Evolutionary conservation across 768 basidiomycete species (phyloP), one percentile per base, ranked within the genome.

Genomic region (Hypholoma sublateritium): DNA sequence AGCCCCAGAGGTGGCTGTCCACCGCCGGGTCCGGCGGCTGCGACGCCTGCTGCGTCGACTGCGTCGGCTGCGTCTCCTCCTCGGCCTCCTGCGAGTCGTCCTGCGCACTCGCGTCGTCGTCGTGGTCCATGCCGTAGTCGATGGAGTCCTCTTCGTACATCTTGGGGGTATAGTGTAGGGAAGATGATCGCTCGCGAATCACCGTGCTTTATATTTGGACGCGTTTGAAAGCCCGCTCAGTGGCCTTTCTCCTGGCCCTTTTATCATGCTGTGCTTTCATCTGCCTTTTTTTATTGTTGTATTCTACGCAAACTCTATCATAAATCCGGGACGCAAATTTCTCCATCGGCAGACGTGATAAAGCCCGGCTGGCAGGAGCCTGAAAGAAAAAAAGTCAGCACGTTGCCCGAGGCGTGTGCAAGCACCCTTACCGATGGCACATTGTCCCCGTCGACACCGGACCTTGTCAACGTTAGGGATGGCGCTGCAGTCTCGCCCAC

Each of bases 1-100:
- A 87, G 12, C 88, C 89, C 87, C 87, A 91, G 55, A 90, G 81
- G 65, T 79, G 78, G 4, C 62, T 55, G 59, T 79, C 77, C 47
- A 70, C 47, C 37, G 59, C 32, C 2, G 53, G 57, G 37, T 62
- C 56, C 25, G 64, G 59, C 17, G 46, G 46, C 51, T 80, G 78
- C 19, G 77, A 77, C 1, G 72, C 71, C 59, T 73, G 72, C 58
- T 80, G 79, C 5, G 78, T 77, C 6, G 75, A 76, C 61, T 80
- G 79, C 0, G 78, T 79, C 62, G 75, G 75, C 50, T 76, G 73
- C 13, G 62, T 60, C 34, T 69, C 68, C n/a, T 66, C 59, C 67
- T 41, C 39, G 39, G 13, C 44, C 9, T 72, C 72, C 44, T 70
- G 69, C 35, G 65, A 64, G 21, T 74, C 70, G 39, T 60, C 58